Base-by-base conservation (phyloP, 1,284 basidiomycete species). In the Leccinum angustisporum region DNA sequence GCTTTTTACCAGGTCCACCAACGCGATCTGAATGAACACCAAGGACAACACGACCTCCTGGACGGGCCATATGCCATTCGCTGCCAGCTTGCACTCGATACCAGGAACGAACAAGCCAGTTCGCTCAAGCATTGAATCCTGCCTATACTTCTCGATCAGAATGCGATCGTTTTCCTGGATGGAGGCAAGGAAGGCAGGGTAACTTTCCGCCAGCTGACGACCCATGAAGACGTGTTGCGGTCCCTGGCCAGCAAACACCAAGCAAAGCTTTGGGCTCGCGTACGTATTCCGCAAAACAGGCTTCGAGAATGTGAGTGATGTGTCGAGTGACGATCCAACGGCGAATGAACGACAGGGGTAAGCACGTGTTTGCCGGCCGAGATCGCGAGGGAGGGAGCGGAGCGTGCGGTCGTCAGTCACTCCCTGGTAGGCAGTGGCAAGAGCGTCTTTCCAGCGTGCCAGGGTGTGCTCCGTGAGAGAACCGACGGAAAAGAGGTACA, bases 211-310 rank as follows among this genome's bases (percentile, higher is more conserved):
- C 4, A 72, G 71, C 30, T 75, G 72, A 52, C 73, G 72, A 59
- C 71, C 71, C 71, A 72, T 75, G 58, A 64, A 71, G 31, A 74
- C 6, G 51, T 76, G 73, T 34, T 74, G 68, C 5, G 70, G 68
- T 40, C 72, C 72, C 51, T 74, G 72, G 8, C 72, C 72, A 31
- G 72, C 55, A 48, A 72, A 74, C 3, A 73, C 73, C 50, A 70
- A 59, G 53, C 76, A 76, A 36, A 74, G 70, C 58, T 73, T 72
- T 0, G 70, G 72, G 16, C 65, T 66, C 7, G 56, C 33, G 9
- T 63, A 58, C 2, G 60, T 55, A 30, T 72, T 68, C 18, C 69
- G 66, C 46, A 72, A 52, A 21, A 71, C 63, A 16, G 69, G 67
- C 33, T 66, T 70, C 21, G 70, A 71, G 60, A 72, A 67, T 53